phyloP scores from a whole-genome alignment of 306 rosid species.

The Sesbania bispinosa region DNA sequence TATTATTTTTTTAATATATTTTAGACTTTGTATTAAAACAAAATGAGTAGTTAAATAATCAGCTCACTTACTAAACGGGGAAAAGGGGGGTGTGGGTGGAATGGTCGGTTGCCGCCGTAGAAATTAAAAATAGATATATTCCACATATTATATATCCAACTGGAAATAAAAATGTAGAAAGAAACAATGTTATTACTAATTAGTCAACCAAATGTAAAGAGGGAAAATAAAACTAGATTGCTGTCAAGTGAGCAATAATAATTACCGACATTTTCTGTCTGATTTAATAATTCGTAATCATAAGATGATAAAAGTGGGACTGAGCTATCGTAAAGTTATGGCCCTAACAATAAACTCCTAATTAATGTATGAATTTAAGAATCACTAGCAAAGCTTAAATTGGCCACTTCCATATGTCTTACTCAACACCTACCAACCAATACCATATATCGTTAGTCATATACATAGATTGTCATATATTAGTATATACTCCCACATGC shows the following conservation, averaged over 20 bases:
- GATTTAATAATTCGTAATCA: slow-evolving; percentile 26
- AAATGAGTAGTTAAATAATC: neutral
- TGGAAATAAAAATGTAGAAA: slow-evolving; percentile 11
- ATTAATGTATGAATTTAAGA: neutral
- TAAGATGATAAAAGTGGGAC: slow-evolving; percentile 13
- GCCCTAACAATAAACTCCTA: neutral
- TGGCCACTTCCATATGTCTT: slow-evolving; percentile 12
- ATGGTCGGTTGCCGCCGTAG: slow-evolving; percentile 22
- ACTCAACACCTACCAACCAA: neutral
- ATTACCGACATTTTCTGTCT: slow-evolving; percentile 17
- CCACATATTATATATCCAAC: neutral
- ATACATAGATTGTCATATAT: too few relatives aligned
- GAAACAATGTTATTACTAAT: neutral
- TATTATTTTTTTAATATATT: too few relatives aligned
- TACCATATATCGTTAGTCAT: too few relatives aligned
- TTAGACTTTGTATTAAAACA: too few relatives aligned
- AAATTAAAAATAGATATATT: neutral
- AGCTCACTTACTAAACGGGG: neutral
- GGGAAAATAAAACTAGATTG: neutral
- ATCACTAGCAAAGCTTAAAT: neutral
- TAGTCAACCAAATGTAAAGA: neutral
- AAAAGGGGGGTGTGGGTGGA: neutral
- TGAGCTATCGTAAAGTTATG: neutral
- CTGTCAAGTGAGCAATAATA: neutral
- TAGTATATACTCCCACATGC: too few relatives aligned